phyloP scores from a whole-genome alignment of 2,329 filamentous ascomycete species.

The Coniochaeta prunicola region DNA sequence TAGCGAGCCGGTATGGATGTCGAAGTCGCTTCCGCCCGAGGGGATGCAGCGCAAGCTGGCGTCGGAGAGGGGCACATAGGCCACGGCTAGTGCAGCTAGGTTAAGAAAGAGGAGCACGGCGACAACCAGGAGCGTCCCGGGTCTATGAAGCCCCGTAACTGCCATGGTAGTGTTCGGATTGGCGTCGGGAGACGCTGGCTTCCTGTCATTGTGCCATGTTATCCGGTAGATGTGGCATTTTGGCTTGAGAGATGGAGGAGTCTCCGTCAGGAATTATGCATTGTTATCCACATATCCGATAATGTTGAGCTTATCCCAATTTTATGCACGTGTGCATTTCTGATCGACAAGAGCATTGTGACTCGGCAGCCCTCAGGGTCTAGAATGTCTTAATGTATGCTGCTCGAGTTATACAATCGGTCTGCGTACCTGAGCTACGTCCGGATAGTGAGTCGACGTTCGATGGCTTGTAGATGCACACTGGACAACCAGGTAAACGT shows the following conservation, averaged over 20 bases:
- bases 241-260: neutral
- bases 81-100: slow-evolving; percentile 9
- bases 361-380: neutral
- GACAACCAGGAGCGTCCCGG: neutral
- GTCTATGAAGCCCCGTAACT: neutral
- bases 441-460: neutral
- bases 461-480: neutral
- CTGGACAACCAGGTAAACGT: neutral
- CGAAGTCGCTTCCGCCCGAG: slow-evolving; percentile 64
- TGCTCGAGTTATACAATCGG: neutral
- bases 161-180: neutral
- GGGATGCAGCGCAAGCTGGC: slow-evolving; percentile 65
- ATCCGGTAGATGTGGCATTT: neutral
- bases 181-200: neutral
- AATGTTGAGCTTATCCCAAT: neutral
- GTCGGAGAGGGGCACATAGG: slow-evolving; percentile 59
- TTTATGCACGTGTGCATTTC: neutral
- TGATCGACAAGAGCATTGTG: neutral
- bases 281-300: neutral
- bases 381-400: neutral
- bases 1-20: slow-evolving; percentile 63
- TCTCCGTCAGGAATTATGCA: neutral
- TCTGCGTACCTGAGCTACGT: neutral
- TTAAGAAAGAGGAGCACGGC: neutral
- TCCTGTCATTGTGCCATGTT: neutral